Evolutionary conservation across 1,284 basidiomycete genomes (phyloP), one percentile per base, ranked within the genome.

Genomic region (Heterobasidion parviporum): DNA sequence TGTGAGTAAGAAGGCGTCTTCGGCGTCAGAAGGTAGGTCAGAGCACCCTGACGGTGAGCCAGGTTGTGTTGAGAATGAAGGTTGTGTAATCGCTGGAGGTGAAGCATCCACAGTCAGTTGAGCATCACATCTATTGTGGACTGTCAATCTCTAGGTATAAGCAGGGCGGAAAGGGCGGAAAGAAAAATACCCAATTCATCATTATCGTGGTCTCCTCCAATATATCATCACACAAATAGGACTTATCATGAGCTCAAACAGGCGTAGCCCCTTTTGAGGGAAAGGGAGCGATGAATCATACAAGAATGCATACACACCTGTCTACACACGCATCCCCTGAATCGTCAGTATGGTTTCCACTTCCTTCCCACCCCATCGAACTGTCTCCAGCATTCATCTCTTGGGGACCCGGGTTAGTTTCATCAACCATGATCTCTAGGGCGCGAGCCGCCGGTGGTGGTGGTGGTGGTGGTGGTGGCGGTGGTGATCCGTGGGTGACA

Each of bases 1-100:
- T 0, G 81, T 77, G 58, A 93, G 77, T 69, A 88, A 87, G 68
- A 91, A 94, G 0, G 79, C 85, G 60, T 93, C 89, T 70, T 93
- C 91, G 0, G 79, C 67, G 64, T 94, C 92, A 0, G 90, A 92
- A 3, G 91, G 85, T 0, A 93, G 75, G 64, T 90, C 86, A 0
- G 86, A 86, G 85, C 89, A 92, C 34, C 87, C 88, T 2, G 75
- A 72, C 6, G 84, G 80, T 0, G 83, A 83, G 56, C 58, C 62
- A 1, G 67, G 20, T 26, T 45, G 63, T 8, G 60, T 60, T 12
- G 50, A 52, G 43, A 44, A 60, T 20, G 41, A 14, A 55, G 58
- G n/a, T 58, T 57, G 15, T 57, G 64, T 46, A 58, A 59, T 38
- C 8, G 57, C 32, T 6, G 70, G 41, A 5, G 75, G 76, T 0